Evolutionary conservation across 2,329 filamentous ascomycete genomes (phyloP), one percentile per base, ranked within the genome.

Genomic region (Fonsecaea nubica): DNA sequence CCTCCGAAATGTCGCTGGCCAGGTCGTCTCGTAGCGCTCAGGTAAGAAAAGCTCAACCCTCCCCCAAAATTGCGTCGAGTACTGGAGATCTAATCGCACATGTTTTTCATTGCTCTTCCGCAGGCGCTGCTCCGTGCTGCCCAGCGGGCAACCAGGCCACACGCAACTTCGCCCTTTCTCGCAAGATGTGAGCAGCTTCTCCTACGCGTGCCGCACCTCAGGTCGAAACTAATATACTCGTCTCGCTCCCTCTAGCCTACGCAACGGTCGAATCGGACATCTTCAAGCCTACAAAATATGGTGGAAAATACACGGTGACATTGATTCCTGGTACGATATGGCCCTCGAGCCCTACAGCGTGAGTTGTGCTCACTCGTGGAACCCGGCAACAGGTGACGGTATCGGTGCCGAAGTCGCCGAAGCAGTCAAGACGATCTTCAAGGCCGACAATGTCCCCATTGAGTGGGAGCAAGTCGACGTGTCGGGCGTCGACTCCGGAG

Each of bases 401-500:
- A 97, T 99, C 80, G 95, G 95, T 81, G 92, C 92, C 81, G 95
- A 99, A 84, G 93, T 98, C 69, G 93, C 94, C 76, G 93, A 98
- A 84, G 95, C 92, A 71, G 94, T 99, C 81, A 97, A 97, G 90
- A 96, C 94, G 74, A 91, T 99, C 81, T 98, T 98, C 90, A 98
- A 97, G 89, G 93, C 94, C 80, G 94, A 98, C 86, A 98, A 97
- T 79, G 94, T 97, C 62, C 95, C 95, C 77, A 90, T 99, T 76
- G 93, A 97, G 83, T 98, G 95, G 94, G 95, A 99, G 83, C 93
- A 98, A 85, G 87, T 99, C 76, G 93, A 97, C 79, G 94, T 97
- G 55, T 93, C 92, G 33, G 95, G 95, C 81, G 87, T 98, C 72
- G 92, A 94, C 78, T 88, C 90, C 67, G 91, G 91, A 76, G 87